Evolutionary conservation across 768 basidiomycete genomes (phyloP).

Genomic region (Cyathus striatus): DNA sequence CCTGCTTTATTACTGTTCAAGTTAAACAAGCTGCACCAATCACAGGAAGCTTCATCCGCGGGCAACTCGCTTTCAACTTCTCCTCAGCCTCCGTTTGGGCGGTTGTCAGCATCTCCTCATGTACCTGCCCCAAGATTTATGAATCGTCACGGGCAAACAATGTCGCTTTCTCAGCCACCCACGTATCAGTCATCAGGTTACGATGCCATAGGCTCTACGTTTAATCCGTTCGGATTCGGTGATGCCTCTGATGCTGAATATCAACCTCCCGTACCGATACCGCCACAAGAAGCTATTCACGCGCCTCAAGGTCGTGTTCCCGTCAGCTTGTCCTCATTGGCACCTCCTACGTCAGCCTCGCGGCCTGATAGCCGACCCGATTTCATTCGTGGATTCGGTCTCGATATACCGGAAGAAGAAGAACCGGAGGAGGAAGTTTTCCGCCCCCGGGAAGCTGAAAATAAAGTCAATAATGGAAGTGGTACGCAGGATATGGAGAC

Average conservation of each 20-base stretch:
- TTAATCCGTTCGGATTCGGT: constrained; percentile 63
- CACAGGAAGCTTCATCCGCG: constrained; percentile 47
- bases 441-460: constrained; percentile 11
- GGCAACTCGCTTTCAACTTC: constrained; percentile 57
- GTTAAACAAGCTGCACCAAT: constrained; percentile 77
- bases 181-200: constrained; percentile 32
- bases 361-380: constrained; percentile 59
- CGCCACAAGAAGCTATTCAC: constrained; percentile 26
- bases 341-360: constrained; percentile 35
- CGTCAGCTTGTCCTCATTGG: constrained; percentile 37
- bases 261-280: constrained; percentile 5
- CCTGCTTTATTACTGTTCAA: constrained; percentile 79
- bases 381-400: constrained; percentile 74
- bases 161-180: constrained; percentile 65
- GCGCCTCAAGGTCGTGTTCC: constrained; percentile 56
- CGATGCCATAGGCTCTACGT: constrained; percentile 26
- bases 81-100: constrained; percentile 52
- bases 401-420: constrained; percentile 74
- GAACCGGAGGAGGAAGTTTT: constrained; percentile 50
- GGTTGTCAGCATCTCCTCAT: constrained; percentile 48
- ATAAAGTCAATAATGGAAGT: constrained; percentile 18
- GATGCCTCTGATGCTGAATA: constrained; percentile 44
- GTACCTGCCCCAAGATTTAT: constrained; percentile 28
- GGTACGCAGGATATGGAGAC: constrained; percentile 29
- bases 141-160: constrained; percentile 64